Percentiles rank a stretch among this genome's conserved stretches.
Evolutionary conservation across 805 yeast genomes (phyloP).

Genomic region (Candida patagonica): DNA sequence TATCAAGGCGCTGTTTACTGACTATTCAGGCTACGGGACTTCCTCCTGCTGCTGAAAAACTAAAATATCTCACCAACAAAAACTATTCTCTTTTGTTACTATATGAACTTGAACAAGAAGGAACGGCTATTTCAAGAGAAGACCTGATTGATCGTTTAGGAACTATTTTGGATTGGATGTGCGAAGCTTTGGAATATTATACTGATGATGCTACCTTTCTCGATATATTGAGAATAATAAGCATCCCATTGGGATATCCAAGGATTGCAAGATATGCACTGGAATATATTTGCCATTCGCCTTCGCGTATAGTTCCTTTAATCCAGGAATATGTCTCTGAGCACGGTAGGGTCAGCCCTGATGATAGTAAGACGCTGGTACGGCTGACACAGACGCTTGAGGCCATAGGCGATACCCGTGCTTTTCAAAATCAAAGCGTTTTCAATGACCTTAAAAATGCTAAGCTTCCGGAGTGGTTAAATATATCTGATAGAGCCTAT

Average conservation of each 20-base stretch:
- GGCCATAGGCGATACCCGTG: slow-evolving; percentile 12
- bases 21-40: slow-evolving; percentile 24
- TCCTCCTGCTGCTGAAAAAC: slow-evolving; percentile 62
- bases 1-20: background rate
- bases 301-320: slow-evolving; percentile 11
- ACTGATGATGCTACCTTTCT: slow-evolving; percentile 18
- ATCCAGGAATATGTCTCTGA: slow-evolving; percentile 6
- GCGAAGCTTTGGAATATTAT: slow-evolving; percentile 40
- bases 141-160: slow-evolving; percentile 28
- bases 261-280: slow-evolving; percentile 18
- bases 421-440: slow-evolving; percentile 4
- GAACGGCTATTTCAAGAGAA: slow-evolving; percentile 22
- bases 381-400: slow-evolving; percentile 13
- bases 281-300: slow-evolving; percentile 16
- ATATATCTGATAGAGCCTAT: slow-evolving; percentile 1
- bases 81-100: slow-evolving; percentile 72
- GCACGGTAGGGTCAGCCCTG: slow-evolving; percentile 1
- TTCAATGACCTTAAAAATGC: slow-evolving; percentile 4
- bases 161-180: slow-evolving; percentile 49
- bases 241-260: slow-evolving; percentile 14
- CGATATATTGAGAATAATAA: slow-evolving; percentile 12
- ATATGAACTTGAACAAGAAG: slow-evolving; percentile 27
- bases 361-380: slow-evolving; percentile 10
- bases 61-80: slow-evolving; percentile 70
- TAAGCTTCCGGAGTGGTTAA: slow-evolving; percentile 4